Evolutionary conservation across 2,329 filamentous ascomycete genomes (phyloP).

Genomic region (Xylariales sp.): DNA sequence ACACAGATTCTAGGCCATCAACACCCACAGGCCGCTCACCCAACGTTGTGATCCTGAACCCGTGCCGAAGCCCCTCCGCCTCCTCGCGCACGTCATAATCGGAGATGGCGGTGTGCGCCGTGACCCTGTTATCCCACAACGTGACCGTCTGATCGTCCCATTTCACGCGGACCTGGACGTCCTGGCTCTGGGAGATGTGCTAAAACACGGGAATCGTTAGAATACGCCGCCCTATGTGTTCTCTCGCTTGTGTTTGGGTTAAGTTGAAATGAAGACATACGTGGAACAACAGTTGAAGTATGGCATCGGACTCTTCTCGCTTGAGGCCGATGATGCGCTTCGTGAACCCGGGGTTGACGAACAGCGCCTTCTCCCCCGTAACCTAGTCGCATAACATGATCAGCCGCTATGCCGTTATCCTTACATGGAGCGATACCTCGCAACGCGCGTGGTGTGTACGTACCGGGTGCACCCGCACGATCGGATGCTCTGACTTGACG

Average conservation of each 20-base stretch:
- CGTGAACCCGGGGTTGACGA: slow-evolving; percentile 69
- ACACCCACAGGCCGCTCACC: slow-evolving; percentile 55
- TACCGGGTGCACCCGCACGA: slow-evolving; percentile 74
- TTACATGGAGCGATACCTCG: too few relatives aligned
- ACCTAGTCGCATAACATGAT: slow-evolving; percentile 43
- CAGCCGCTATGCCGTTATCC: not conserved
- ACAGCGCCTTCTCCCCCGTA: slow-evolving; percentile 76
- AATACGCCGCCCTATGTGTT: not conserved
- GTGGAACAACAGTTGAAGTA: slow-evolving; percentile 77
- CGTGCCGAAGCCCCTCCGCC: slow-evolving; percentile 55
- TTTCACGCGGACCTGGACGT: slow-evolving; percentile 74
- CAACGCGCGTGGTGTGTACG: slow-evolving; percentile 14
- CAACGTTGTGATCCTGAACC: slow-evolving; percentile 55
- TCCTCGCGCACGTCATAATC: slow-evolving; percentile 57
- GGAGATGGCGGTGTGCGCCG: slow-evolving; percentile 57
- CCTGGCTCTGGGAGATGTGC: slow-evolving; percentile 66
- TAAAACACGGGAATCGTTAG: slow-evolving; percentile 27
- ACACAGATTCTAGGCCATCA: slow-evolving; percentile 52
- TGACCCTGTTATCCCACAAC: slow-evolving; percentile 75
- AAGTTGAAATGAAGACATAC: slow-evolving; percentile 33
- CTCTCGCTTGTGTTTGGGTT: not conserved
- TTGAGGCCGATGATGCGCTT: slow-evolving; percentile 70
- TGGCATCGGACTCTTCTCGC: slow-evolving; percentile 72
- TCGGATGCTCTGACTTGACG: slow-evolving; percentile 71
- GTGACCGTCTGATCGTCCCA: slow-evolving; percentile 74